These are phyloP conservation scores for Hibiscus mutabilis DNA, from an alignment of 345 rosid species.

Conservation along the genomic window DNA sequence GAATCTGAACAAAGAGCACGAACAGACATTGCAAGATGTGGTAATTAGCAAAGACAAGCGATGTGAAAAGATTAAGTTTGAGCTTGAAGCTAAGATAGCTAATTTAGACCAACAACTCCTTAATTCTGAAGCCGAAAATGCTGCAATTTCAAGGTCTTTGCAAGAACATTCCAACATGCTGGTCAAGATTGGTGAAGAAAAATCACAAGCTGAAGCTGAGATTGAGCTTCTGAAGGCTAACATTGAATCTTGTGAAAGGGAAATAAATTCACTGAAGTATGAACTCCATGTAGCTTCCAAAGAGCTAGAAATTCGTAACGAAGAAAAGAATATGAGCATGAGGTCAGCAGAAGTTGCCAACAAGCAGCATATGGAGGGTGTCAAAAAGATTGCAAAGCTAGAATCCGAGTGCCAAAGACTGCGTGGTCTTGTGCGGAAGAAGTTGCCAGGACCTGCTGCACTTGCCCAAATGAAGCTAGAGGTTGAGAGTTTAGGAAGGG, in stretches of 20 bases:
- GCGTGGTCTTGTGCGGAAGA: slow-evolving; percentile 83
- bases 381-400: slow-evolving; percentile 76
- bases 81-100: slow-evolving; percentile 59
- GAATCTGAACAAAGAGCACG: slow-evolving; percentile 85
- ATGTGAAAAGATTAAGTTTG: slow-evolving; percentile 60
- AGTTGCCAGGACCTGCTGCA: slow-evolving; percentile 98
- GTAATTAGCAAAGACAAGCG: slow-evolving; percentile 56
- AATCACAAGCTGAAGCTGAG: slow-evolving; percentile 76
- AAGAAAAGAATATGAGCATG: slow-evolving; percentile 95
- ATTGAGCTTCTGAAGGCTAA: slow-evolving; percentile 77
- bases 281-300: slow-evolving; percentile 72
- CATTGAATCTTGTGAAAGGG: slow-evolving; percentile 80
- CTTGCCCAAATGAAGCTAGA: slow-evolving; percentile 98
- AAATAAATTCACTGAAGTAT: slow-evolving; percentile 74
- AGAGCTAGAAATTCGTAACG: slow-evolving; percentile 90
- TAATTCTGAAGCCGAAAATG: slow-evolving; percentile 68
- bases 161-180: slow-evolving; percentile 88
- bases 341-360: slow-evolving; percentile 88
- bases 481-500: slow-evolving; percentile 84
- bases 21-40: slow-evolving; percentile 69
- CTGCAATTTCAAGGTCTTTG: slow-evolving; percentile 70
- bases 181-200: slow-evolving; percentile 64
- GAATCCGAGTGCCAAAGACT: slow-evolving; percentile 95
- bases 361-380: slow-evolving; percentile 87
- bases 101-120: slow-evolving; percentile 74